Evolutionary conservation across 2,329 filamentous ascomycete species (phyloP).

Genomic region (Escovopsis sp.): DNA sequence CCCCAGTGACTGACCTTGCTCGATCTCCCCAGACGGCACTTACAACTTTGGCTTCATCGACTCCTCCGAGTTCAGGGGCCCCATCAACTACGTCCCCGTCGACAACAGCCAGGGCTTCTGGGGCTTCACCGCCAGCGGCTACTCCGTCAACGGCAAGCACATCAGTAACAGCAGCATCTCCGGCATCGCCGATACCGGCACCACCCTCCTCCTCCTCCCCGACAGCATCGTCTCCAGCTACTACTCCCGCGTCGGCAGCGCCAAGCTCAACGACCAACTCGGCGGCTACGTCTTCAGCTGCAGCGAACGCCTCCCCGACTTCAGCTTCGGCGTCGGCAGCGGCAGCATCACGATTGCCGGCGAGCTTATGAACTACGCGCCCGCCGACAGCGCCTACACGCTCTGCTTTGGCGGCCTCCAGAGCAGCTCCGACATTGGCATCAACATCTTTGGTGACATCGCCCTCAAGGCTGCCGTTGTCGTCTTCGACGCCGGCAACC

Average conservation of each 20-base stretch:
- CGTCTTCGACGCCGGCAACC: constrained; percentile 40
- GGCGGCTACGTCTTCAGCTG: constrained; percentile 33
- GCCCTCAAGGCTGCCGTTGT: constrained; percentile 46
- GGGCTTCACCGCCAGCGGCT: constrained; percentile 18
- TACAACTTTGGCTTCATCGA: constrained; percentile 68
- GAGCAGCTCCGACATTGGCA: constrained; percentile 27
- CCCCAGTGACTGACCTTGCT: not conserved
- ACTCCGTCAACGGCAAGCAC: constrained; percentile 7
- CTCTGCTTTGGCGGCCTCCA: constrained; percentile 56
- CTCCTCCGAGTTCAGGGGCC: constrained; percentile 43
- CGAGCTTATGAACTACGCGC: constrained; percentile 35
- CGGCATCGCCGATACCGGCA: constrained; percentile 43
- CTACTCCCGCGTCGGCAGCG: constrained; percentile 27
- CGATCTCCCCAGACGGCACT: constrained; percentile 29
- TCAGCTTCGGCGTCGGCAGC: constrained; percentile 40
- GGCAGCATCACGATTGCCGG: constrained; percentile 41
- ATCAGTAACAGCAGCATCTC: constrained; percentile 24
- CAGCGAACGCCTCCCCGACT: constrained; percentile 27
- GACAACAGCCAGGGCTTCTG: constrained; percentile 52
- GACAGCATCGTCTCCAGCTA: constrained; percentile 32
- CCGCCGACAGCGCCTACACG: constrained; percentile 23
- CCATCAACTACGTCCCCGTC: constrained; percentile 46
- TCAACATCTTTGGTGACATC: constrained; percentile 47
- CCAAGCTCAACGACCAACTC: constrained; percentile 17
- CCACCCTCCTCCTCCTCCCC: constrained; percentile 46